These are phyloP conservation scores for Fusarium stilboides DNA, from an alignment of 2,329 filamentous ascomycete species.

Conservation along the genomic window DNA sequence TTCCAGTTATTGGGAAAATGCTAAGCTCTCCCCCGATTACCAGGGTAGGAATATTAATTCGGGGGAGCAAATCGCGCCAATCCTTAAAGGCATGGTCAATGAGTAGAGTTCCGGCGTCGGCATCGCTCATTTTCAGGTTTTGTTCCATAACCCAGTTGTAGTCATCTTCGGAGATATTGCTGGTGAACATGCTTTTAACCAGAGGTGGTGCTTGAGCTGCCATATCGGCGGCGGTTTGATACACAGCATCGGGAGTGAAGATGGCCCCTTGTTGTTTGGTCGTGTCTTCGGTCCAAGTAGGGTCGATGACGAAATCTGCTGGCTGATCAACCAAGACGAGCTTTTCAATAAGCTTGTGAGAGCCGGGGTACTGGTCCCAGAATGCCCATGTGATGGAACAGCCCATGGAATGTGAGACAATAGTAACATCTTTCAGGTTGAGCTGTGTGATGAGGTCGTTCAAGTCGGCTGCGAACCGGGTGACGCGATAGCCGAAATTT, in stretches of 20 bases:
- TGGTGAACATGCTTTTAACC: constrained; percentile 2
- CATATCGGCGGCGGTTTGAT: neutral
- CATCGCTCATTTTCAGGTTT: constrained; percentile 3
- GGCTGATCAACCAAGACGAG: constrained; percentile 9
- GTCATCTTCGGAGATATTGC: neutral
- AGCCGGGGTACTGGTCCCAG: constrained; percentile 2
- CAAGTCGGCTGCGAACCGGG: constrained; percentile 1
- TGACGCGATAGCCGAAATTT: neutral
- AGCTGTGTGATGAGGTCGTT: neutral
- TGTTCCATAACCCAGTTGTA: constrained; percentile 2
- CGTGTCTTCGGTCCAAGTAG: constrained; percentile 7
- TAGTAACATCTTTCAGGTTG: neutral
- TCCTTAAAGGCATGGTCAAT: neutral
- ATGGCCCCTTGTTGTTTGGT: neutral
- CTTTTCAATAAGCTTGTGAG: neutral
- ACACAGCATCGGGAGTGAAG: neutral
- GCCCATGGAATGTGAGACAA: constrained; percentile 9
- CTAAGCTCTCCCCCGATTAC: neutral
- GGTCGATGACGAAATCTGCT: neutral
- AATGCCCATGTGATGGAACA: constrained; percentile 7
- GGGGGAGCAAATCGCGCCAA: constrained; percentile 1
- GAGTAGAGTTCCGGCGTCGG: neutral
- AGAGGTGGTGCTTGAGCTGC: neutral
- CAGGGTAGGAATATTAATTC: neutral
- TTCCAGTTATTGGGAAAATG: neutral